Percentiles rank a stretch among this genome's conserved stretches.
These are phyloP conservation scores for Lactarius quietus DNA, from an alignment of 768 basidiomycete genomes.

Conservation along the genomic window DNA sequence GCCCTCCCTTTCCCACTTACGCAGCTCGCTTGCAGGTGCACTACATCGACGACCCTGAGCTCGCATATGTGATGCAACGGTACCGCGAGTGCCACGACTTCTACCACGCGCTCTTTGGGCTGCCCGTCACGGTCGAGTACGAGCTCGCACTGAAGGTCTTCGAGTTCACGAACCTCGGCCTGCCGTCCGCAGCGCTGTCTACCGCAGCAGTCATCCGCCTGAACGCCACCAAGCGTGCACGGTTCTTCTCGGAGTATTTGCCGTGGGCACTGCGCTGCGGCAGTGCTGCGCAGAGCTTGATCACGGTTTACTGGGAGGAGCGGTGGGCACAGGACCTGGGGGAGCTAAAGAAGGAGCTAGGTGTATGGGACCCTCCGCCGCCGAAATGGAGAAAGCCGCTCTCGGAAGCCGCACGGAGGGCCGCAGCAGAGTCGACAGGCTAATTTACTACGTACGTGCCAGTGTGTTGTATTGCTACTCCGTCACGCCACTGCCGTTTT, in stretches of 20 bases:
- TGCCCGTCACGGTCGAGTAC: slow-evolving; percentile 86
- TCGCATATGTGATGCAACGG: slow-evolving; percentile 97
- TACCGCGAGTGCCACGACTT: slow-evolving; percentile 99
- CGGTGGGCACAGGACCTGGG: slow-evolving; percentile 82
- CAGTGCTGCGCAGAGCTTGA: slow-evolving; percentile 64
- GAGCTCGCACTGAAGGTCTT: slow-evolving; percentile 95
- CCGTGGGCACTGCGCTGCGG: slow-evolving; percentile 93
- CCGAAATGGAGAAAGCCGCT: slow-evolving; percentile 66
- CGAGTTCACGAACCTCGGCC: slow-evolving; percentile 86
- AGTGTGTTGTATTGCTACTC: slow-evolving; percentile 7
- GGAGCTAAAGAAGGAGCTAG: slow-evolving; percentile 81
- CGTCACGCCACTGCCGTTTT: slow-evolving; percentile 15
- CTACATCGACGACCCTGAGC: slow-evolving; percentile 91
- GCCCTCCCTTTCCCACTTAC: slow-evolving; percentile 8
- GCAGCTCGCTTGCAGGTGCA: slow-evolving; percentile 58
- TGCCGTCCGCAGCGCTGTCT: slow-evolving; percentile 84
- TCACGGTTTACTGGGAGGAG: slow-evolving; percentile 95
- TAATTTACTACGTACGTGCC: slow-evolving; percentile 18
- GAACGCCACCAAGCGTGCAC: slow-evolving; percentile 38
- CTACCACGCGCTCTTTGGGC: slow-evolving; percentile 86
- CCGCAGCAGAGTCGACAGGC: slow-evolving; percentile 5
- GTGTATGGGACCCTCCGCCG: slow-evolving; percentile 79
- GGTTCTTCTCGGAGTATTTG: slow-evolving; percentile 73
- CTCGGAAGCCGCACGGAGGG: slow-evolving; percentile 41
- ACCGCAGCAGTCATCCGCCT: slow-evolving; percentile 79